Conservation (phyloP, 129 eudicot genomes). For the Apium graveolens region DNA sequence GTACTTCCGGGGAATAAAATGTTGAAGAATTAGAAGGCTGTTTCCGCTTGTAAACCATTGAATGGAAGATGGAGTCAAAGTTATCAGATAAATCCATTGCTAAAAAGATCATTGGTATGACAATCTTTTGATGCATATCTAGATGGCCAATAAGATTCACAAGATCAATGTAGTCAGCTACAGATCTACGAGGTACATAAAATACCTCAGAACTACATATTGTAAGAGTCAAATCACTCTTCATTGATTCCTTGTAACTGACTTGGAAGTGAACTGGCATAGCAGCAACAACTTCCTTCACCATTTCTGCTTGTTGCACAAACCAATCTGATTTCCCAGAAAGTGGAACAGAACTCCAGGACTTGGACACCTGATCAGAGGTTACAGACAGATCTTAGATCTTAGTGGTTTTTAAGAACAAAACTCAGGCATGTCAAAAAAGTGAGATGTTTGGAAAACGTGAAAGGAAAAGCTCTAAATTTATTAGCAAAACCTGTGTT, state of each 20-base stretch:
- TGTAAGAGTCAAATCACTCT: constrained; percentile 31
- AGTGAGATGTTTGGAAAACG: neutral
- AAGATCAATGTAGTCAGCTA: constrained; percentile 66
- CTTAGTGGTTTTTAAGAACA: neutral
- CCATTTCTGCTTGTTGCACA: constrained; percentile 74
- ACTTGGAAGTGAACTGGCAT: constrained; percentile 98
- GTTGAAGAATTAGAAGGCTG: constrained; percentile 51
- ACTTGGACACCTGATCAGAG: constrained; percentile 55
- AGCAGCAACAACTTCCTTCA: constrained; percentile 63
- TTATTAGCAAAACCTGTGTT: neutral
- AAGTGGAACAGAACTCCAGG: constrained; percentile 63
- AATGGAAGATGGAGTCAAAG: constrained; percentile 63
- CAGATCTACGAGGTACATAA: constrained; percentile 64
- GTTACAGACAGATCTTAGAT: neutral
- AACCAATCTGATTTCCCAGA: constrained; percentile 73
- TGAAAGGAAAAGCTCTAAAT: neutral
- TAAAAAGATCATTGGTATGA: constrained; percentile 75
- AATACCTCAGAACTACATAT: constrained; percentile 86
- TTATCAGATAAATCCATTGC: constrained; percentile 75
- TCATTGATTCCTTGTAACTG: constrained; percentile 65
- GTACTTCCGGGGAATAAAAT: constrained; percentile 71
- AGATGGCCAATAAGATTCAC: constrained; percentile 70
- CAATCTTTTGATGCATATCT: constrained; percentile 86
- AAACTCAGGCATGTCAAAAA: neutral
- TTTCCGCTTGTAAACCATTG: constrained; percentile 60